phyloP scores from a whole-genome alignment of 441 rosid genomes.

The Adansonia madagascariensis region DNA sequence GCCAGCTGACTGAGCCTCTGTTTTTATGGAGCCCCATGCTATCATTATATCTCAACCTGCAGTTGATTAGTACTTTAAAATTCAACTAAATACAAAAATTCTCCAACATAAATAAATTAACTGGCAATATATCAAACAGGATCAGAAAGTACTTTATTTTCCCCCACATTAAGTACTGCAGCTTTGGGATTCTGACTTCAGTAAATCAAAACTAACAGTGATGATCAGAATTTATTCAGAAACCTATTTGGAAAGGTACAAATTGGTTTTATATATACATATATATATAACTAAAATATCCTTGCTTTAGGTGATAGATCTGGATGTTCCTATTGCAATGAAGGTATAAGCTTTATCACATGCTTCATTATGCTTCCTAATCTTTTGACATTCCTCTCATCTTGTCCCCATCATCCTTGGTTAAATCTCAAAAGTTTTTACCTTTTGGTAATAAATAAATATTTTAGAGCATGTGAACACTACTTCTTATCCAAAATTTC shows the following conservation, averaged over 20 bases:
- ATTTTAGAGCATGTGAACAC: too few relatives aligned
- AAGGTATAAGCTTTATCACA: background rate
- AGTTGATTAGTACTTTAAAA: background rate
- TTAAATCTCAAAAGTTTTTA: background rate
- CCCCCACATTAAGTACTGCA: slow-evolving; percentile 1
- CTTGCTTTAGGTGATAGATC: background rate
- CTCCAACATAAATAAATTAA: background rate
- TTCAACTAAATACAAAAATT: slow-evolving; percentile 18
- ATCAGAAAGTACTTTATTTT: background rate
- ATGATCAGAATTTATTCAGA: background rate
- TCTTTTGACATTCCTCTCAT: slow-evolving; percentile 19
- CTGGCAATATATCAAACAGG: background rate
- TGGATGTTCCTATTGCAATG: background rate
- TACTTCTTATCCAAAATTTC: background rate
- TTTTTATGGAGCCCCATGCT: slow-evolving; percentile 42
- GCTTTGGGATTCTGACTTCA: background rate
- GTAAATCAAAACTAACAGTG: background rate
- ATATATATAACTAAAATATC: background rate
- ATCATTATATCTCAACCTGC: slow-evolving; percentile 20
- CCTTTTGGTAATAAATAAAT: slow-evolving; percentile 2
- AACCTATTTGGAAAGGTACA: background rate
- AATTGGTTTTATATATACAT: background rate
- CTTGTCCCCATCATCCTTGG: background rate
- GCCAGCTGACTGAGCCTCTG: background rate
- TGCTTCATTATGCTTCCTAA: slow-evolving; percentile 14